Evolutionary conservation across 352 stramenopile species (phyloP), one percentile per base, ranked within the genome.

Genomic region (Phytopythium litorale): DNA sequence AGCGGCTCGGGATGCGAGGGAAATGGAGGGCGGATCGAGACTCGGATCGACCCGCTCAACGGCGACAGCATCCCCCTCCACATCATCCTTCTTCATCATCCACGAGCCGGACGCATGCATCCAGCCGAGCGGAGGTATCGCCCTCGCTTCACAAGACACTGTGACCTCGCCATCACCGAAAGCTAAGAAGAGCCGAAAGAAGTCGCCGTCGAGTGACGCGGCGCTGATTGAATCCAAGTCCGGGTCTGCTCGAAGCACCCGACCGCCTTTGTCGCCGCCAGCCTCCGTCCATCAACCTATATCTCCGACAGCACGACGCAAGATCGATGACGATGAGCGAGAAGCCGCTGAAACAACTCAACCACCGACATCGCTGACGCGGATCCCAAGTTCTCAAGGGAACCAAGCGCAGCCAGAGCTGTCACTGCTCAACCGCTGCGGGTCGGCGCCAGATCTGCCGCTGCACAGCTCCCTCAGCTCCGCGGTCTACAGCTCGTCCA

Each of bases 71-170:
- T 30, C 54, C 11, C 11, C 35, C 38, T 37, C 18, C 37, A 66
- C 72, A 1, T 63, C 76, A 1, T 77, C 79, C 38, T 88, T 90
- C 53, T 90, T 88, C 54, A 88, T 90, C 51, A 80, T 90, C 52
- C 78, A 87, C 38, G 78, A 90, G 55, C 71, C 76, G 3, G 67
- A 45, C 45, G 57, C 32, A 11, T 23, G 63, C 23, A 71, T 76
- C n/a, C 62, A 65, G 23, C 68, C 73, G n/a, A 70, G 56, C 4
- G 73, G 72, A 18, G 66, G 61, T n/a, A 35, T 65, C 45, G 60
- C 58, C 43, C 32, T 67, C 33, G 38, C 55, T 16, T 72, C 40
- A 35, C 28, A 52, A 11, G 12, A 12, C 46, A 12, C 46, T 12
- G 46, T 13, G 0, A 1, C 12, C 5, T 52, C 21, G 25, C 11